These are phyloP conservation scores for Paraglomus brasilianum DNA, from an alignment of 192 early-diverging fungal species.

Conservation along the genomic window DNA sequence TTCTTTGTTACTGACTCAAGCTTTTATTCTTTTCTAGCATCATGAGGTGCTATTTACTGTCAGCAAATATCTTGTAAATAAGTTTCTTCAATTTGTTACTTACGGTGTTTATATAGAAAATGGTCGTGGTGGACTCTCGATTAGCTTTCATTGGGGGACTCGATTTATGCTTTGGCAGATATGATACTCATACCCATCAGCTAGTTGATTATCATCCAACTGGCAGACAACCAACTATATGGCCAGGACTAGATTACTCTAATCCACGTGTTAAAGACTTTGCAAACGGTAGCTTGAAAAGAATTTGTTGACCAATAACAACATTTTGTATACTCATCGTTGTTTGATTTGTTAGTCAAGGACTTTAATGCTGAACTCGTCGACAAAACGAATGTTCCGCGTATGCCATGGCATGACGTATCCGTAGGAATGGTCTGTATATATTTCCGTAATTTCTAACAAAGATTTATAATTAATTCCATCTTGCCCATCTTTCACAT, in stretches of 20 bases:
- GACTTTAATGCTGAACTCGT: conserved; percentile 36
- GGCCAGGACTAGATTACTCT: conserved; percentile 77
- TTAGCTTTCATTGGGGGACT: conserved; percentile 85
- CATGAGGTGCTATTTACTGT: neutral
- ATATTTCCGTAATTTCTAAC: neutral
- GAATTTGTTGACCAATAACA: neutral
- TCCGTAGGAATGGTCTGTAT: conserved; percentile 61
- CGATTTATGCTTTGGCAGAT: conserved; percentile 83
- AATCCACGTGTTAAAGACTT: conserved; percentile 83
- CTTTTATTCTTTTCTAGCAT: conserved; percentile 6
- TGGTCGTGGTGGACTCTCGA: conserved; percentile 73
- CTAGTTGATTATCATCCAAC: conserved; percentile 67
- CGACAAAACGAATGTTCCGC: conserved; percentile 48
- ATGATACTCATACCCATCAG: conserved; percentile 76
- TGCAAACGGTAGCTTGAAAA: conserved; percentile 40
- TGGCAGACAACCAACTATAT: conserved; percentile 39
- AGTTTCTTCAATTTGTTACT: neutral
- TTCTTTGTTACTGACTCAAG: neutral
- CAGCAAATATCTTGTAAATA: neutral
- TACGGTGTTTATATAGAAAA: conserved; percentile 53
- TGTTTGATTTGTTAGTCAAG: conserved; percentile 15
- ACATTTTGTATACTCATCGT: neutral
- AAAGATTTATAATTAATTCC: conserved; percentile 13
- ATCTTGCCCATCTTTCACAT: neutral
- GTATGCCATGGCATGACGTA: conserved; percentile 92